Evolutionary conservation across 768 basidiomycete species (phyloP).

Genomic region (Sistotremastrum suecicum): DNA sequence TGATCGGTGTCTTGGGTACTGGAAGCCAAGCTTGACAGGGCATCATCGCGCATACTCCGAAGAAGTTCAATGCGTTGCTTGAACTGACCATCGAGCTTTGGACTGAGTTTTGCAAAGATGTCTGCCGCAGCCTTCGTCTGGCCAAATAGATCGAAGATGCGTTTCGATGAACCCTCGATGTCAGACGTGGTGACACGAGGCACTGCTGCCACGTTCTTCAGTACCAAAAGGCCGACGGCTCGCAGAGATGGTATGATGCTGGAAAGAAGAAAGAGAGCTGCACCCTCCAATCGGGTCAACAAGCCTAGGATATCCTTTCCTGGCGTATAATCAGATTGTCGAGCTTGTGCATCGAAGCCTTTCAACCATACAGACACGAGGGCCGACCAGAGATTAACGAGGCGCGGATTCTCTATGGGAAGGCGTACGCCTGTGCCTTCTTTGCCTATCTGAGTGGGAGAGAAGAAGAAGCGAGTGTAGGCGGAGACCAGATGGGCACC

Average conservation of each 20-base stretch:
- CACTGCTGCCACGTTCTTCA: constrained; percentile 31
- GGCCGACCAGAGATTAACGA: constrained; percentile 61
- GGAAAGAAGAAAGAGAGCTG: constrained; percentile 60
- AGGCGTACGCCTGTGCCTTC: constrained; percentile 52
- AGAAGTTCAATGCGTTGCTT: constrained; percentile 34
- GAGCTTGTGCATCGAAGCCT: constrained; percentile 27
- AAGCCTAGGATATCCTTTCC: constrained; percentile 28
- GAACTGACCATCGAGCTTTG: constrained; percentile 31
- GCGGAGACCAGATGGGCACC: constrained; percentile 44
- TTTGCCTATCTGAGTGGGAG: constrained; percentile 43
- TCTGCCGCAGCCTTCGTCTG: constrained; percentile 3
- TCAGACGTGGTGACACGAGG: constrained; percentile 31
- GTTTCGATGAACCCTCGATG: constrained; percentile 11
- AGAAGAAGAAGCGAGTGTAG: constrained; percentile 63
- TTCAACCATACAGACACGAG: constrained; percentile 59
- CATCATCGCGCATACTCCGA: constrained; percentile 26
- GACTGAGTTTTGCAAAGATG: constrained; percentile 20
- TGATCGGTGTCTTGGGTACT: constrained; percentile 54
- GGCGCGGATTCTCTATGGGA: constrained; percentile 47
- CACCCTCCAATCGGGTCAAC: constrained; percentile 53
- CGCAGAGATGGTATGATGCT: too few species aligned
- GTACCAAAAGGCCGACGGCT: too few species aligned
- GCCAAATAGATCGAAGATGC: too few species aligned
- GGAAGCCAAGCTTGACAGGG: not conserved
- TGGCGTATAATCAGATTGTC: constrained; percentile 25